These are phyloP conservation scores for Suillus paluster DNA, from an alignment of 768 basidiomycete species.

Conservation along the genomic window DNA sequence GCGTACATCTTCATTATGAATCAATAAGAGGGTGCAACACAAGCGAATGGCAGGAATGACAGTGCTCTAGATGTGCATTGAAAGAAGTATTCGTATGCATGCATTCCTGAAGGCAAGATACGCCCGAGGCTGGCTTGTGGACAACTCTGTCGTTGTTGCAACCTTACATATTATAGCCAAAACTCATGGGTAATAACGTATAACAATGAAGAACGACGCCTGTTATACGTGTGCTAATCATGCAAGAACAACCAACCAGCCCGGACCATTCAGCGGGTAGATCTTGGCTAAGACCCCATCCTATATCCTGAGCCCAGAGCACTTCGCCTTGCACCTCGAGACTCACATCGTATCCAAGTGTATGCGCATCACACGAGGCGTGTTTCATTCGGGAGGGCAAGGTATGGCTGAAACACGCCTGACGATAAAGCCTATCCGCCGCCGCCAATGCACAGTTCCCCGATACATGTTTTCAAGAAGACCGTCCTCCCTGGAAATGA, in stretches of 20 bases:
- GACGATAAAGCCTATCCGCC: slow-evolving; percentile 20
- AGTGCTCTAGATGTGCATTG: not conserved
- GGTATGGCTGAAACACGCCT: slow-evolving; percentile 25
- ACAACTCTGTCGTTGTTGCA: not conserved
- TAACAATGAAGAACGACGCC: not conserved
- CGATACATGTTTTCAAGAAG: slow-evolving; percentile 6
- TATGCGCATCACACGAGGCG: not conserved
- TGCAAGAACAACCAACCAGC: not conserved
- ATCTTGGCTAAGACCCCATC: not conserved
- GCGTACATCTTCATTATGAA: not conserved
- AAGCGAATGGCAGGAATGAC: not conserved
- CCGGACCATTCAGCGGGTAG: not conserved
- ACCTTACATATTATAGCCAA: not conserved
- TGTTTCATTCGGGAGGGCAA: slow-evolving; percentile 12
- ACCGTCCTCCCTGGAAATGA: slow-evolving; percentile 13
- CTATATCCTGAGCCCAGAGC: too few species aligned
- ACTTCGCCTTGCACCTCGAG: not conserved
- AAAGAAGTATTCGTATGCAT: not conserved
- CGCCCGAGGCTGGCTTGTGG: not conserved
- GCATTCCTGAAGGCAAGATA: not conserved
- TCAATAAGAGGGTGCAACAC: not conserved
- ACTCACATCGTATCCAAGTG: not conserved
- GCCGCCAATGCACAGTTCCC: slow-evolving; percentile 27
- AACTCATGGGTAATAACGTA: not conserved
- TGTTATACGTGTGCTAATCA: not conserved